Evolutionary conservation across 208 protist genomes (phyloP), one percentile per base, ranked within the genome.

Genomic region (Leishmania lainsoni): DNA sequence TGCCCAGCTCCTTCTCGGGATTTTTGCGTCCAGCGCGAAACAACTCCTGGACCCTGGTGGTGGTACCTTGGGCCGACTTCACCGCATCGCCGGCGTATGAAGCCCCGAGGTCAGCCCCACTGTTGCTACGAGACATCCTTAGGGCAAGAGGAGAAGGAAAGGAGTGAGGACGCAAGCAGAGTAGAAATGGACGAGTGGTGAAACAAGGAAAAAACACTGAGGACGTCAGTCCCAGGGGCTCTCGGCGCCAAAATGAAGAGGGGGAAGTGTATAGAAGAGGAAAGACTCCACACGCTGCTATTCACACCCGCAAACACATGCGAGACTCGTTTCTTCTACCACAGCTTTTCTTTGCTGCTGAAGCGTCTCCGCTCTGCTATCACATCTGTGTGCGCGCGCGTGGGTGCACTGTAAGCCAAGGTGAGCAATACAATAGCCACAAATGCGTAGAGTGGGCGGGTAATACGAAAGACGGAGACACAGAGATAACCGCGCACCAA

Each of bases 1-100:
- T 87, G 52, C 93, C 93, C 32, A 97, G 71, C 75, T 93, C 89
- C 78, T 86, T 90, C 58, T 90, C 87, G 0, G 93, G 91, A 76
- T 94, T 79, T 56, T 87, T 84, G 32, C 88, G 87, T 3, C 83
- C 86, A 20, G 74, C 39, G 32, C 90, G 73, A 26, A 94, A 59
- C 56, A 85, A 75, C 32, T 80, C 79, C 75, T 78, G 54, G 48
- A 93, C 77, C 14, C 76, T 69, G 52, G 86, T 85, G 16, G 87
- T 88, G 45, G 87, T 81, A 45, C 74, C 76, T n/a, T 81, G 72
- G 10, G 85, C 81, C 6, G 88, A 83, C 82, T 75, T 80, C 63
- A 94, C 92, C 39, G 81, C 84, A 49, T 89, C 91, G n/a, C 81
- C 54, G 10, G 91, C 52, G 0, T 84, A 88, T n/a, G 74, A 66